These are phyloP conservation scores for Lecanoromycetidae sp. DNA, from an alignment of 2,329 filamentous ascomycete genomes.

Conservation along the genomic window DNA sequence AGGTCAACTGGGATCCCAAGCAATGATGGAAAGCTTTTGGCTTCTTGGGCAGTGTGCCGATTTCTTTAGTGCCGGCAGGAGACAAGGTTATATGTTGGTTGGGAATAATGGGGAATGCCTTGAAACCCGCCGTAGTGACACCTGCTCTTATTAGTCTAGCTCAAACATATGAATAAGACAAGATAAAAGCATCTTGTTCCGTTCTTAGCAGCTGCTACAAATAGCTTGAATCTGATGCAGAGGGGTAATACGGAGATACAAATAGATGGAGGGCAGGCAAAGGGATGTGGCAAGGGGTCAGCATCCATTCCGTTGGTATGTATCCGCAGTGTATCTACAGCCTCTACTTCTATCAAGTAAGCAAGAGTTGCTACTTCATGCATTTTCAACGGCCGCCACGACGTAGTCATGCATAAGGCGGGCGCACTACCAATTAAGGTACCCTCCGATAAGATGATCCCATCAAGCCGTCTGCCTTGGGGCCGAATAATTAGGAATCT, in stretches of 20 bases:
- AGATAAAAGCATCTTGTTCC: no score
- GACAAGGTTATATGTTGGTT: slow-evolving; percentile 1
- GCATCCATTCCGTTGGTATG: background rate
- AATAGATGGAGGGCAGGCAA: slow-evolving; percentile 3
- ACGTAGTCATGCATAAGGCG: slow-evolving; percentile 4
- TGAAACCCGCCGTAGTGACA: background rate
- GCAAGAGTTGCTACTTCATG: no score
- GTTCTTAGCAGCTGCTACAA: background rate
- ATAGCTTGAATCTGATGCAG: background rate
- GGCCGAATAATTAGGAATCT: background rate
- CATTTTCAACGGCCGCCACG: background rate
- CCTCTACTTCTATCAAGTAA: background rate
- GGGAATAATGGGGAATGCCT: background rate
- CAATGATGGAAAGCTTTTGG: background rate
- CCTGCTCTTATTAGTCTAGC: slow-evolving; percentile 2
- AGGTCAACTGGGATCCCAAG: background rate
- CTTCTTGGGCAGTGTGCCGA: slow-evolving; percentile 1
- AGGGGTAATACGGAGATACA: background rate
- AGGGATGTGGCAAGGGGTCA: slow-evolving; percentile 10
- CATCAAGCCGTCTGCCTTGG: no score
- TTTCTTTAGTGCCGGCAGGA: slow-evolving; percentile 2
- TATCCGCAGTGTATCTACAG: no score
- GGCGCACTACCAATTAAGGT: slow-evolving; percentile 4
- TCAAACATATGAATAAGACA: background rate
- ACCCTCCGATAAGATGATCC: no score